These are phyloP conservation scores for sweet orange (Citrus sinensis) DNA, from an alignment of 345 rosid genomes.

Conservation along the genomic window DVS_A1.0 CM039163.1:36882501-36883000, in stretches of 20 bases:
- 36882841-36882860: not conserved
- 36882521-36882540: not conserved
- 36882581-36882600: no score
- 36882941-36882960: no score
- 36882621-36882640: no score
- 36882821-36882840: slow-evolving; percentile 12
- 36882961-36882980: no score
- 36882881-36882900: slow-evolving; percentile 24
- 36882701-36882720: not conserved
- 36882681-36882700: not conserved
- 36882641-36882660: no score
- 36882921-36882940: no score
- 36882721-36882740: not conserved
- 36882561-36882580: not conserved
- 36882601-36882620: no score
- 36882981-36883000: no score
- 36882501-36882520: not conserved
- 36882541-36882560: not conserved
- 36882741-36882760: not conserved
- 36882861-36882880: slow-evolving; percentile 32
- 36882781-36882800: slow-evolving; percentile 43
- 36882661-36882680: no score
- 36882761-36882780: slow-evolving; percentile 36
- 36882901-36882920: no score
- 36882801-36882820: slow-evolving; percentile 36